Percentiles rank a stretch among this genome's conserved stretches.
Conservation (phyloP, 108 stramenopile species). For the Schizochytrium sp. region DNA sequence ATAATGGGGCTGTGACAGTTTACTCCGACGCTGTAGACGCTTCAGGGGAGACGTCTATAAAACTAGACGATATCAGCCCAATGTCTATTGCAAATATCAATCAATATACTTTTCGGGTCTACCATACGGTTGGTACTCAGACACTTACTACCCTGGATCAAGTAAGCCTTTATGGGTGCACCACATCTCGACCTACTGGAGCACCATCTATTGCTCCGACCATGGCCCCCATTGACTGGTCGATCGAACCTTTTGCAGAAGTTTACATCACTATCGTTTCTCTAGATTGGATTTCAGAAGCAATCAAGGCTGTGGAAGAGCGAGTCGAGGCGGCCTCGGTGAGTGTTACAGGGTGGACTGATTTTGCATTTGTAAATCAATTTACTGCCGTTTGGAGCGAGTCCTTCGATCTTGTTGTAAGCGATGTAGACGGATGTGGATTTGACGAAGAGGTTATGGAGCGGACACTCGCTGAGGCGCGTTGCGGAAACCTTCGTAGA, state of each 20-base stretch:
- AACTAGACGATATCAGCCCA: not conserved
- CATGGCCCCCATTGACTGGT: not conserved
- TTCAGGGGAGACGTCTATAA: not conserved
- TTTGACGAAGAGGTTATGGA: slow-evolving; percentile 3
- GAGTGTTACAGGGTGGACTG: not conserved
- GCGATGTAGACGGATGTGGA: not conserved
- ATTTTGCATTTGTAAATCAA: slow-evolving; percentile 21
- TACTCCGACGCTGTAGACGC: not conserved
- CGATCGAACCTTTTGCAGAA: slow-evolving; percentile 12
- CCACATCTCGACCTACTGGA: not conserved
- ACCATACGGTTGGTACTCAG: not conserved
- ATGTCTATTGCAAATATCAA: not conserved
- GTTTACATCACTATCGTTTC: not conserved
- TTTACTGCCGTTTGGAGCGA: slow-evolving; percentile 17
- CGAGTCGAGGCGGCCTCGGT: not conserved
- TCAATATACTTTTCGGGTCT: not conserved
- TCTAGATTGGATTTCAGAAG: not conserved
- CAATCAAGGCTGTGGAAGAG: not conserved
- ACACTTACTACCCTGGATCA: not conserved
- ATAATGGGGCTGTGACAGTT: not conserved
- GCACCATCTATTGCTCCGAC: not conserved
- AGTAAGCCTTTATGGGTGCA: not conserved
- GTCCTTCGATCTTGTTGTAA: slow-evolving; percentile 47
- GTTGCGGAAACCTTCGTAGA: not conserved
- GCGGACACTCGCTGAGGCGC: not conserved